phyloP scores from a whole-genome alignment of 2,329 filamentous ascomycete genomes.

The Xenoacremonium recifei region DNA sequence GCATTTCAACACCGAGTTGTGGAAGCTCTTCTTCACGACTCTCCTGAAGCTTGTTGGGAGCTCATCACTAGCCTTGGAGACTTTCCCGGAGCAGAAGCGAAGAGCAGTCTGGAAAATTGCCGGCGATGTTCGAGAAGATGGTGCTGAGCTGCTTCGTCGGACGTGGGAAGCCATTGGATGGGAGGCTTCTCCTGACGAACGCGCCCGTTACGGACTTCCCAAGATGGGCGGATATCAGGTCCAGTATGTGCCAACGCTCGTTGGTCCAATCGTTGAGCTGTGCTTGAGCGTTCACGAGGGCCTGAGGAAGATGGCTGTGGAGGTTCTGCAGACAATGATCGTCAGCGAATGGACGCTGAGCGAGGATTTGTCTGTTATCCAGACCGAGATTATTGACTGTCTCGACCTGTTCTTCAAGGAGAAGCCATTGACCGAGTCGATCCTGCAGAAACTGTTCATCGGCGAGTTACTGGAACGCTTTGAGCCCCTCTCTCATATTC shows the following conservation, averaged over 20 bases:
- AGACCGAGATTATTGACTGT: slow-evolving; percentile 95
- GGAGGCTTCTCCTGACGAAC: slow-evolving; percentile 83
- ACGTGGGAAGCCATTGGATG: slow-evolving; percentile 97
- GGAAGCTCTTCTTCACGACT: slow-evolving; percentile 90
- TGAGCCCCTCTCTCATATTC: slow-evolving; percentile 62
- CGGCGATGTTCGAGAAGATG: slow-evolving; percentile 89
- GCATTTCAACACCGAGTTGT: slow-evolving; percentile 86
- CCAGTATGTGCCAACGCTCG: slow-evolving; percentile 91
- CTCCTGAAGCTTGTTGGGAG: slow-evolving; percentile 87
- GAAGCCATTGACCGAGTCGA: slow-evolving; percentile 82
- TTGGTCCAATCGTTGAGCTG: slow-evolving; percentile 87
- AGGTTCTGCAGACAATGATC: slow-evolving; percentile 96
- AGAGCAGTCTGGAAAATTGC: slow-evolving; percentile 98
- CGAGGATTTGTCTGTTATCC: slow-evolving; percentile 85
- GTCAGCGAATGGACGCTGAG: slow-evolving; percentile 97
- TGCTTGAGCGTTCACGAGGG: slow-evolving; percentile 95
- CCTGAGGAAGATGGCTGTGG: slow-evolving; percentile 82
- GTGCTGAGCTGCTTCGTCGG: slow-evolving; percentile 77
- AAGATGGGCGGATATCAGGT: slow-evolving; percentile 97
- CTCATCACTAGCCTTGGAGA: slow-evolving; percentile 85
- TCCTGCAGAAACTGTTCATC: slow-evolving; percentile 90
- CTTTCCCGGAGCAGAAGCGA: slow-evolving; percentile 94
- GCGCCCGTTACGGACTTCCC: slow-evolving; percentile 70
- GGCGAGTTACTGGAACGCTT: slow-evolving; percentile 81
- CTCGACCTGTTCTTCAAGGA: slow-evolving; percentile 88